phyloP scores from a whole-genome alignment of 148 eudicot genomes.

The Vaccinium macrocarpon region DNA sequence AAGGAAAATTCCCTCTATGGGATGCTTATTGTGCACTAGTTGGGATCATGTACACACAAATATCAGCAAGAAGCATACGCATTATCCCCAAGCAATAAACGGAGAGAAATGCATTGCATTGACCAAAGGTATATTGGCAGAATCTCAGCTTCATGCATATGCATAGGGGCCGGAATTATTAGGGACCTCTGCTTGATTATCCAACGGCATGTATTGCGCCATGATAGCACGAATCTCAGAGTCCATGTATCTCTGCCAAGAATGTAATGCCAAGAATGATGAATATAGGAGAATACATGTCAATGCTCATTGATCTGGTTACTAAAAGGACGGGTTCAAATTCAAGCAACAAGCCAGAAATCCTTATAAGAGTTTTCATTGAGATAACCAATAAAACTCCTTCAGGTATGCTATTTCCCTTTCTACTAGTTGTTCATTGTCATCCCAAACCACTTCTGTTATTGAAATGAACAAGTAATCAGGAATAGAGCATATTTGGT shows the following conservation, averaged over 20 bases:
- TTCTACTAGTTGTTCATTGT: not conserved
- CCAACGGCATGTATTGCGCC: constrained; percentile 59
- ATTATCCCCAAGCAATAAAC: not conserved
- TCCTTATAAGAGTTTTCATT: not conserved
- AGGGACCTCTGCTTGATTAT: constrained; percentile 31
- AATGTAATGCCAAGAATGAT: not conserved
- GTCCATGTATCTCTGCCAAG: constrained; percentile 47
- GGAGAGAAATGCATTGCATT: not conserved
- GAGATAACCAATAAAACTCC: not conserved
- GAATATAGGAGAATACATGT: not conserved
- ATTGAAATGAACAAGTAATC: not conserved
- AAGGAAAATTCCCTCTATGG: not conserved
- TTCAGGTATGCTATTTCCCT: not conserved
- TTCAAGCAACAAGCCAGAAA: not conserved
- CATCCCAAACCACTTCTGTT: not conserved
- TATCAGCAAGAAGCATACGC: not conserved
- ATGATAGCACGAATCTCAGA: constrained; percentile 55
- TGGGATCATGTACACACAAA: not conserved
- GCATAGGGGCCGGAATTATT: constrained; percentile 19
- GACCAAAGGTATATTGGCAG: not conserved
- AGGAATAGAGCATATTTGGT: not conserved
- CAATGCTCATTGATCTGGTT: not conserved
- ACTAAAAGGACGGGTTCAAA: not conserved
- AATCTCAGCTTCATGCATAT: constrained; percentile 20
- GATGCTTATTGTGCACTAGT: not conserved